These are phyloP conservation scores for Xylaria sp. DNA, from an alignment of 2,329 filamentous ascomycete genomes.

Conservation along the genomic window DNA sequence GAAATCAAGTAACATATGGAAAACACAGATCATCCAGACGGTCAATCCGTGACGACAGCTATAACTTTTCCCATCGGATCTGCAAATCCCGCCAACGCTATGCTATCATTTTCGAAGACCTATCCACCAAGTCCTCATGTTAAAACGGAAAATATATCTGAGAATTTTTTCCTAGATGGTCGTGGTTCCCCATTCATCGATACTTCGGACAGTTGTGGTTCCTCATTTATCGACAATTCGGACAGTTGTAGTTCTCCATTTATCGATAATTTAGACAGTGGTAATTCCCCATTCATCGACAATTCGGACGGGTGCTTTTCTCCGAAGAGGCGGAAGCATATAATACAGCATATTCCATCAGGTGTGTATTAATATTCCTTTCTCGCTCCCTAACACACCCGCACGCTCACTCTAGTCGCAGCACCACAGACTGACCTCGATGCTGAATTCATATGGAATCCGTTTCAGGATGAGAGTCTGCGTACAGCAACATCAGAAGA, in stretches of 20 bases:
- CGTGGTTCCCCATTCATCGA: neutral
- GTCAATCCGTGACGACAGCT: conserved; percentile 1
- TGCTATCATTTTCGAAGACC: too few species aligned
- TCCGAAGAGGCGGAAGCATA: too few species aligned
- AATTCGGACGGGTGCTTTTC: too few species aligned
- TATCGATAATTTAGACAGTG: too few species aligned
- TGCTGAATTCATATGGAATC: neutral
- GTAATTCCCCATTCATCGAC: too few species aligned
- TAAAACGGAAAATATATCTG: neutral
- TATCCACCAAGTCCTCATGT: too few species aligned
- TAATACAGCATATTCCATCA: neutral
- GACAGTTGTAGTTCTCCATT: too few species aligned
- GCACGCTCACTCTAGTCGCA: neutral
- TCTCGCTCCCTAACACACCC: neutral
- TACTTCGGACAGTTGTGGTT: neutral
- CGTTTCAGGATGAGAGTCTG: neutral
- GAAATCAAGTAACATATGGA: neutral
- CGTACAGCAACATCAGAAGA: neutral
- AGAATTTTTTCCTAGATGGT: neutral
- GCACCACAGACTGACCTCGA: neutral
- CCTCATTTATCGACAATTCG: too few species aligned
- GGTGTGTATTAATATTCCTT: neutral
- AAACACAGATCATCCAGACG: neutral
- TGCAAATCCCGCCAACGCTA: neutral
- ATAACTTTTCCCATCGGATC: neutral